Base-by-base conservation (phyloP, 2,329 filamentous ascomycete species). In the Verticillium tricorpus region DNA sequence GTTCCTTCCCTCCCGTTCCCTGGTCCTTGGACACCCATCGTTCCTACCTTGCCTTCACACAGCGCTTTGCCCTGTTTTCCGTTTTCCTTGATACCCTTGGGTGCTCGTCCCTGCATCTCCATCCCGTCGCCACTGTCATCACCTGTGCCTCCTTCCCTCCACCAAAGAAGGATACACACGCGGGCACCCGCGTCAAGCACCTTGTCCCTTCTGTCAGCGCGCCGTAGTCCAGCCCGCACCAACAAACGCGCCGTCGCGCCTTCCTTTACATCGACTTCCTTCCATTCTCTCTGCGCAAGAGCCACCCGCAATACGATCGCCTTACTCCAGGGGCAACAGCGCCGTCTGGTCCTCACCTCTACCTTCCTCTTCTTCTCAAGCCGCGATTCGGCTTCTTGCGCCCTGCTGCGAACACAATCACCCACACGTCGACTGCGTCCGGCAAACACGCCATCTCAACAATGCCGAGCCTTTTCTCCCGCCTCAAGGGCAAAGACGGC, bases 401-500 rank as follows among this genome's bases (percentile, higher is more conserved):
- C 17, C 9, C 45, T 14, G 34, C 34, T 14, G 19, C n/a, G 6
- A 28, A 57, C 35, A 15, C 31, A 28, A 22, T 32, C 31, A 60
- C 34, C 34, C 35, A 35, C 57, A 52, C 66, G 31, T 58, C 63
- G 69, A 52, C 19, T 22, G 19, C 45, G 45, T 19, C 19, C 14
- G 45, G 11, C n/a, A 52, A 22, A 7, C 9, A 19, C 19, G 45
- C 45, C 19, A 39, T 50, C 19, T 3, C 57, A 50, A 79, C 66
- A 59, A 87, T 87, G 84, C 79, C 83, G 64, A 80, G 84, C 69
- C 75, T 87, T 66, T 86, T 87, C 70, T 85, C 85, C 65, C 82
- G 83, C 69, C 78, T 94, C 76, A 92, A 92, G 82, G 84, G 85
- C 79, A 93, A 89, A 78, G 91, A 95, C 78, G 83, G 82, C 72